These are phyloP conservation scores for Apophysomyces variabilis DNA, from an alignment of 371 early-diverging fungal species.

Conservation along the genomic window DNA sequence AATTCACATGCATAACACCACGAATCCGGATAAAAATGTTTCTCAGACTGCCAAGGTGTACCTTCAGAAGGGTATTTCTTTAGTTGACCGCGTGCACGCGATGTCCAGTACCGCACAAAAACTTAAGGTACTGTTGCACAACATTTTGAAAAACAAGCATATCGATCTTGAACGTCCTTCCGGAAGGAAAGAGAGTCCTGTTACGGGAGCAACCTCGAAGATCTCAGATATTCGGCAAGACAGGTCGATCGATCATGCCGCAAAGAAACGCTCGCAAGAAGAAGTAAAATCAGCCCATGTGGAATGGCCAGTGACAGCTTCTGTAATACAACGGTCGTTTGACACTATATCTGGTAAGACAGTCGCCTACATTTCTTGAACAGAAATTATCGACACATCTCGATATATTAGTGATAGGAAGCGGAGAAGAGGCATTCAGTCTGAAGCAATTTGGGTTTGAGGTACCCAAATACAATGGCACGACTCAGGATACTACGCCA, in stretches of 20 bases:
- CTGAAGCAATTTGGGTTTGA: slow-evolving; percentile 50
- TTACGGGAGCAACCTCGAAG: not conserved
- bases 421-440: slow-evolving; percentile 44
- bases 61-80: slow-evolving; percentile 33
- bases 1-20: slow-evolving; percentile 52
- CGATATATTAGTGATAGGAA: not conserved
- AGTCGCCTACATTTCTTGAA: too few relatives aligned
- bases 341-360: too few relatives aligned
- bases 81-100: slow-evolving; percentile 34
- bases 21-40: slow-evolving; percentile 35
- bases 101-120: slow-evolving; percentile 45
- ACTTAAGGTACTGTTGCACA: slow-evolving; percentile 33
- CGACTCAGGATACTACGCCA: not conserved
- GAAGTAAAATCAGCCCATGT: too few relatives aligned
- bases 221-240: not conserved
- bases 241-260: too few relatives aligned
- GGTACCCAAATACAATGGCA: slow-evolving; percentile 10
- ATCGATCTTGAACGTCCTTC: slow-evolving; percentile 29
- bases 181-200: not conserved
- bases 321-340: too few relatives aligned
- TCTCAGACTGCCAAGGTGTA: slow-evolving; percentile 42
- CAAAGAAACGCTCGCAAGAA: too few relatives aligned
- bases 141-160: slow-evolving; percentile 41
- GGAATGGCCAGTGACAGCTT: too few relatives aligned
- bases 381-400: not conserved